phyloP scores from a whole-genome alignment of 345 rosid genomes.

The Moringa oleifera region DNA sequence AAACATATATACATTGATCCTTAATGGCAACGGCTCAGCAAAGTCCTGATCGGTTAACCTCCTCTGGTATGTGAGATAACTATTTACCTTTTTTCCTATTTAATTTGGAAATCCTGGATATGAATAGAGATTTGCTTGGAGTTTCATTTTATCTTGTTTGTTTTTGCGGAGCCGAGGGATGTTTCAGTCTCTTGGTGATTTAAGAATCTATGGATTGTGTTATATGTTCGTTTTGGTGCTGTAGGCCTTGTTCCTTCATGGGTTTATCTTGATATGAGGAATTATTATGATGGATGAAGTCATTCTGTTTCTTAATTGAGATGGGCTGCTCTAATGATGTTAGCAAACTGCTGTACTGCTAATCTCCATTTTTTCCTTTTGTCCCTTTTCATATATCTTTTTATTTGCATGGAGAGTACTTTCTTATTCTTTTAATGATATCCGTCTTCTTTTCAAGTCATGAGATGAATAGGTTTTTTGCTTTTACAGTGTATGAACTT shows the following conservation, averaged over 20 bases:
- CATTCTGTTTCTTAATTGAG: not conserved
- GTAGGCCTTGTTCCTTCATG: not conserved
- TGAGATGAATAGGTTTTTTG: no score
- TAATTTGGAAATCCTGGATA: not conserved
- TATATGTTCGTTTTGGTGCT: no score
- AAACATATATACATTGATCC: not conserved
- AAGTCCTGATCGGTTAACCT: conserved; percentile 23
- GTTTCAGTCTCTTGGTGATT: not conserved
- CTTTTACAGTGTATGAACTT: no score
- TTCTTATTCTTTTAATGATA: no score
- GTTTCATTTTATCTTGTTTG: not conserved
- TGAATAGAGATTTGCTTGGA: not conserved
- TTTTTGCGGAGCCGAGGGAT: not conserved
- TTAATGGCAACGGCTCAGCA: conserved; percentile 13
- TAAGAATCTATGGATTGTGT: not conserved
- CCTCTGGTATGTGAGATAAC: conserved; percentile 18
- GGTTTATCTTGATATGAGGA: no score
- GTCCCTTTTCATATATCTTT: no score
- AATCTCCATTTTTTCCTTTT: no score
- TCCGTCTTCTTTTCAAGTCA: no score
- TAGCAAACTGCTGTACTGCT: not conserved
- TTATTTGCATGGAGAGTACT: no score
- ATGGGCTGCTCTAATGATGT: not conserved
- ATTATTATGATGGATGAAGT: no score
- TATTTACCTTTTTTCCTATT: not conserved